Evolutionary conservation across 164 flowering plant genomes (phyloP), one percentile per base, ranked within the genome.

Genomic region (Piper betle): DNA sequence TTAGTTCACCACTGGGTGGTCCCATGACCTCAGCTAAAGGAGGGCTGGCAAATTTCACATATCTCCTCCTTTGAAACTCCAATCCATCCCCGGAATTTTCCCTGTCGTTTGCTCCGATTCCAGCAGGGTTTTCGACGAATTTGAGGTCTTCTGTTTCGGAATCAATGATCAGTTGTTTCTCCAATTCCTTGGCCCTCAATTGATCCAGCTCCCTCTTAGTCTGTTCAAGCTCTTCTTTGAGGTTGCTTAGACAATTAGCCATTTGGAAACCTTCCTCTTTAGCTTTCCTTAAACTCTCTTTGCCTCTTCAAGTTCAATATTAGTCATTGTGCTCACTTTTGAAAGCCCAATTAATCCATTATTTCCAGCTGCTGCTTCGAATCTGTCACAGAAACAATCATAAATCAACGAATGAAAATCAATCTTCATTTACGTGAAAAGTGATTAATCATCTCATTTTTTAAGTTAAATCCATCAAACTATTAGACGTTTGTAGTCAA

Each of bases 231-330:
- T 89, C 98, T 67, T 81, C 71, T 62, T 70, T 63, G 3, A 89
- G 74, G n/a, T 84, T 76, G 19, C 74, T 77, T 37, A 92, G 75
- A 67, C 68, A 72, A 41, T 62, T 73, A 1, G 74, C 83, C 96
- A 87, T 87, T 25, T 48, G 9, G 57, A 39, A 39, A 54, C 83
- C 71, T 62, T 87, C 89, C 66, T 83, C 85, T 68, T 60, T 77
- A 0, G 97, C 90, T 59, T 78, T 83, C 59, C 72, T 64, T 5
- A 92, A 91, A 69, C 66, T 80, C 63, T 87, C 81, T 64, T 88
- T 25, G 99, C 81, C 66, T 84, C 88, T 60, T 88, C 87, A 3
- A 93, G 80, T 78, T 93, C 96, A 0, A 80, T 78, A 3, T n/a
- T n/a, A n/a, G 75, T 64, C 2, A 79, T 64, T 3, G 58, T 72